phyloP scores from a whole-genome alignment of 1,139 yeast genomes.

The Hemisphaericaspora xylofermentans region DNA sequence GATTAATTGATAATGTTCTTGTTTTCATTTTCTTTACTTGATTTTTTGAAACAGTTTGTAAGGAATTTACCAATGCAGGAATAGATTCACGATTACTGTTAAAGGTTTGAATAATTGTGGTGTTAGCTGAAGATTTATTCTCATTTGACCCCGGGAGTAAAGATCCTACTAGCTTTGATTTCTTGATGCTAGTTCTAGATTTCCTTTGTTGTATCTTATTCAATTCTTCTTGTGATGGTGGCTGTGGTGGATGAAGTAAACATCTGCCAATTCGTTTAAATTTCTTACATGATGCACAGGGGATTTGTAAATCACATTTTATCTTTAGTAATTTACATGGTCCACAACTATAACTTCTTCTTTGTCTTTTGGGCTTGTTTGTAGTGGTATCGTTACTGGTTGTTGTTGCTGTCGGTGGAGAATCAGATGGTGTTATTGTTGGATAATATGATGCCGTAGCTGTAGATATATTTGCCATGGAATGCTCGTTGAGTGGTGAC shows the following conservation, averaged over 20 bases:
- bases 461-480: neutral
- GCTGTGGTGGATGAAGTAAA: constrained; percentile 43
- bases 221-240: constrained; percentile 38
- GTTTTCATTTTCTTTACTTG: constrained; percentile 2
- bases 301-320: constrained; percentile 50
- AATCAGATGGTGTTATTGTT: neutral
- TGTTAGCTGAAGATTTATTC: neutral
- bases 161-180: constrained; percentile 7
- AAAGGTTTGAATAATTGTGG: constrained; percentile 10
- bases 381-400: neutral
- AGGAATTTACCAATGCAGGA: constrained; percentile 10
- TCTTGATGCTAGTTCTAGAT: constrained; percentile 18
- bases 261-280: constrained; percentile 44
- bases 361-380: constrained; percentile 29
- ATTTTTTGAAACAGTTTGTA: constrained; percentile 8
- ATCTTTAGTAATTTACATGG: constrained; percentile 54
- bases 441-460: neutral
- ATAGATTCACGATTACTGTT: constrained; percentile 12
- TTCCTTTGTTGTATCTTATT: constrained; percentile 25
- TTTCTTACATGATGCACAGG: constrained; percentile 49
- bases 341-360: constrained; percentile 58
- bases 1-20: neutral
- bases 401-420: neutral
- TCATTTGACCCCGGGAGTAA: neutral
- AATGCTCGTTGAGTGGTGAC: neutral